Evolutionary conservation across 257 asterid species (phyloP).

Genomic region (Scutellaria minor): DNA sequence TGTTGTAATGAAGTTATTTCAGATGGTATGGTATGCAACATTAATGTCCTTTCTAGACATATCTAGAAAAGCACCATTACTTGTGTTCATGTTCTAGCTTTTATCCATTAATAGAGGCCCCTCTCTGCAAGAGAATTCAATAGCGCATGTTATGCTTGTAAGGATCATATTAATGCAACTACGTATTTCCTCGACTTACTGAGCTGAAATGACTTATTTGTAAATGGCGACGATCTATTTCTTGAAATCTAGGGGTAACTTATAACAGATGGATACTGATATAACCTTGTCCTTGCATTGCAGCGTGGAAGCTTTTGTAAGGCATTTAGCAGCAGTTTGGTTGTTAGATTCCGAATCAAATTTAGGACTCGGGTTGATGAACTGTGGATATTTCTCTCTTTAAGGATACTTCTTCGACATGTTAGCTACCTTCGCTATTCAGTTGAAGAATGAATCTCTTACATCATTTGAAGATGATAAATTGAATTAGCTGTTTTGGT

Average conservation of each 20-base stretch:
- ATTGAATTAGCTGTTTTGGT: slow-evolving; percentile 31
- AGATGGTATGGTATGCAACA: not conserved
- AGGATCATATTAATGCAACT: not conserved
- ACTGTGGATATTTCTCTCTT: slow-evolving; percentile 47
- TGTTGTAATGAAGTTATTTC: not conserved
- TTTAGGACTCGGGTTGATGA: slow-evolving; percentile 32
- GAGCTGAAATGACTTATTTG: not conserved
- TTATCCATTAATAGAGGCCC: too few species aligned
- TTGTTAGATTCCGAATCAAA: slow-evolving; percentile 27
- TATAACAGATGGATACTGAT: not conserved
- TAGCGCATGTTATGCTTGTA: slow-evolving; percentile 1
- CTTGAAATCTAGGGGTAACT: not conserved
- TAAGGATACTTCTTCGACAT: slow-evolving; percentile 31
- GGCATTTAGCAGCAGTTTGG: slow-evolving; percentile 35
- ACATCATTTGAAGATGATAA: slow-evolving; percentile 29
- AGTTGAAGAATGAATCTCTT: slow-evolving; percentile 26
- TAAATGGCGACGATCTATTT: not conserved
- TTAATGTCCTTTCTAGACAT: slow-evolving; percentile 3
- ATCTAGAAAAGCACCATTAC: slow-evolving; percentile 2
- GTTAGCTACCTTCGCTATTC: slow-evolving; percentile 30
- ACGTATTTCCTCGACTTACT: not conserved
- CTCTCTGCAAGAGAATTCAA: not conserved
- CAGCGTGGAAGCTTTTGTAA: slow-evolving; percentile 58
- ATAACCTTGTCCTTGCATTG: slow-evolving; percentile 5
- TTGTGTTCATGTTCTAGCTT: not conserved